These are phyloP conservation scores for Entomortierella lignicola DNA, from an alignment of 192 early-diverging fungal species.

Conservation along the genomic window DNA sequence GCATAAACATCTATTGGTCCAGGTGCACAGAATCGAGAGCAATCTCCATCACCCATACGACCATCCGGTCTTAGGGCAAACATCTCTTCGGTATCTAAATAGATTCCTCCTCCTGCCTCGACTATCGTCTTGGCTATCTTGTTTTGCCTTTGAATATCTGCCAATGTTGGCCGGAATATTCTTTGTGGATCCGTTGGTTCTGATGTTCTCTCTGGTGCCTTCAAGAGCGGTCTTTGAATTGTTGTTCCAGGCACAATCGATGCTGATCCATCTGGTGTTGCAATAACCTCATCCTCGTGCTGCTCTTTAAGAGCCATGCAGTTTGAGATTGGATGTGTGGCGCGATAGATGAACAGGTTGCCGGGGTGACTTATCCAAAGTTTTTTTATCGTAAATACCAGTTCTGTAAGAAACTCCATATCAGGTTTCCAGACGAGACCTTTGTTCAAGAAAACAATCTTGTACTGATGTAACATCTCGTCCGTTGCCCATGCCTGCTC, in stretches of 20 bases:
- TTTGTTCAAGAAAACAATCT: constrained; percentile 59
- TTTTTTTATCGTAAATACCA: constrained; percentile 51
- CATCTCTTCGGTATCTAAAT: constrained; percentile 59
- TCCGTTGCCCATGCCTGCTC: constrained; percentile 55
- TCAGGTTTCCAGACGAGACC: constrained; percentile 53
- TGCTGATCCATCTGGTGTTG: constrained; percentile 4
- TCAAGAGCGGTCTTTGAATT: background rate
- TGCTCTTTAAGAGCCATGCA: constrained; percentile 25
- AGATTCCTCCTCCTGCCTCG: constrained; percentile 64
- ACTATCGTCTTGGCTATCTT: constrained; percentile 60
- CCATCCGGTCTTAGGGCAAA: constrained; percentile 60
- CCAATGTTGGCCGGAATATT: constrained; percentile 32
- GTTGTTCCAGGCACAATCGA: constrained; percentile 4
- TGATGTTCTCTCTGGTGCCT: background rate
- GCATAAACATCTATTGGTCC: constrained; percentile 63
- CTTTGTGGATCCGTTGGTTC: background rate
- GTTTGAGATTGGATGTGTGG: constrained; percentile 37
- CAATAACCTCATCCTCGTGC: constrained; percentile 25
- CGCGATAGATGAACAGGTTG: constrained; percentile 58
- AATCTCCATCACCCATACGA: constrained; percentile 64
- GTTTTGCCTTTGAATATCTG: constrained; percentile 61
- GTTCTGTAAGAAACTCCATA: constrained; percentile 41
- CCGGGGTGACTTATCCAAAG: constrained; percentile 47
- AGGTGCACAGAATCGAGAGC: constrained; percentile 66
- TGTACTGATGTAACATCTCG: constrained; percentile 24